phyloP scores from a whole-genome alignment of 768 basidiomycete species.

The Boletus subcaerulescens region DNA sequence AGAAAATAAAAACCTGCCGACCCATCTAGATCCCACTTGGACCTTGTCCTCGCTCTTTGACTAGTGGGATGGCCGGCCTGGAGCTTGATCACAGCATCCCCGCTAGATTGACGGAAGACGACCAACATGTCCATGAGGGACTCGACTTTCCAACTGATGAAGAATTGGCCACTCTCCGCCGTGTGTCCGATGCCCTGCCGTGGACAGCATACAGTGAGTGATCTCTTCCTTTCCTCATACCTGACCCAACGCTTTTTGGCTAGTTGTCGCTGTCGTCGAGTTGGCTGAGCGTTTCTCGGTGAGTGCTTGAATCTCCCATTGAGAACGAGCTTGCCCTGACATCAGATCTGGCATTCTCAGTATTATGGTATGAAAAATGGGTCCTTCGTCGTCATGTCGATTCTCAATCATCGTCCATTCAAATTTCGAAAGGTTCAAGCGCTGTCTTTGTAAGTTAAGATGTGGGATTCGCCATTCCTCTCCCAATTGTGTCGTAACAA shows the following conservation, averaged over 20 bases:
- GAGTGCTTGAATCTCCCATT: constrained; percentile 11
- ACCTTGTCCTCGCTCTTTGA: not conserved
- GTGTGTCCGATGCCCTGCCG: constrained; percentile 57
- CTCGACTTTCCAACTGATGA: constrained; percentile 64
- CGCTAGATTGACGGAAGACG: constrained; percentile 14
- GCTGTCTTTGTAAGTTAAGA: constrained; percentile 38
- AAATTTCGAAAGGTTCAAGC: constrained; percentile 31
- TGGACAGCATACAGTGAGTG: constrained; percentile 48
- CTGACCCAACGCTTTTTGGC: not conserved
- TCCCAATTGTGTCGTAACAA: no score
- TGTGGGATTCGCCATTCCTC: not conserved
- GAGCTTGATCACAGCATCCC: constrained; percentile 8
- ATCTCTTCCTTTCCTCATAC: not conserved
- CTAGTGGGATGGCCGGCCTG: constrained; percentile 8
- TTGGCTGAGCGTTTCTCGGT: constrained; percentile 75
- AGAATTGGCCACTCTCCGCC: constrained; percentile 54
- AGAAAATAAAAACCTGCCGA: not conserved
- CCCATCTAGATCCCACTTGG: not conserved
- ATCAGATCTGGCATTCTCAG: constrained; percentile 13
- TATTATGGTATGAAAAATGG: constrained; percentile 43
- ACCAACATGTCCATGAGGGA: constrained; percentile 41
- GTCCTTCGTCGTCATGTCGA: not conserved
- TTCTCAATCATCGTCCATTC: not conserved
- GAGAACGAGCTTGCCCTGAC: not conserved
- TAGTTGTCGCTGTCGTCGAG: constrained; percentile 66